These are phyloP conservation scores for Pseudocercospora pini-densiflorae DNA, from an alignment of 2,329 filamentous ascomycete genomes.

Conservation along the genomic window DNA sequence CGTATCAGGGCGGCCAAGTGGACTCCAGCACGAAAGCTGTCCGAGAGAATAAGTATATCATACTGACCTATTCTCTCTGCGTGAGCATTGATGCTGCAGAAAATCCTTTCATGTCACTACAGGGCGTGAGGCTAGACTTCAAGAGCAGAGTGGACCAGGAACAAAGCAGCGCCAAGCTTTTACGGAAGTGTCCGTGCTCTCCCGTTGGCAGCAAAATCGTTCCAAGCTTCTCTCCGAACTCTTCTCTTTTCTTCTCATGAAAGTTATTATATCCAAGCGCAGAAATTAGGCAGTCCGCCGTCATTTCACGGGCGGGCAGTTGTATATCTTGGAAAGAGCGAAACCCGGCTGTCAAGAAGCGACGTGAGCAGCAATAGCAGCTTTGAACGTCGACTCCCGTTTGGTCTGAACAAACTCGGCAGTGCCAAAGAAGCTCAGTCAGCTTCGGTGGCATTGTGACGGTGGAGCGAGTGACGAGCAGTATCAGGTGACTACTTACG, in stretches of 20 bases:
- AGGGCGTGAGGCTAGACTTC: background rate
- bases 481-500: background rate
- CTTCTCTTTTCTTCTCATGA: slow-evolving; percentile 47
- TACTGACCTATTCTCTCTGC: background rate
- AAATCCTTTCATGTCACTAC: background rate
- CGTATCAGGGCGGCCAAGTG: background rate
- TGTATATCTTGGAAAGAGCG: slow-evolving; percentile 60
- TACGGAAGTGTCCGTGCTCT: background rate
- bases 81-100: background rate
- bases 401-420: slow-evolving; percentile 16
- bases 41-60: background rate
- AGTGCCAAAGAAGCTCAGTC: background rate
- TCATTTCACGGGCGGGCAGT: slow-evolving; percentile 47
- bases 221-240: background rate
- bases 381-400: slow-evolving; percentile 39
- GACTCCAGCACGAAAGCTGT: background rate
- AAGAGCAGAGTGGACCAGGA: background rate
- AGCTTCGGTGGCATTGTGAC: background rate
- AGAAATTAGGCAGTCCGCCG: slow-evolving; percentile 41
- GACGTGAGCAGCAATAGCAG: slow-evolving; percentile 31
- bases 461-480: background rate
- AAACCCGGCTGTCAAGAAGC: slow-evolving; percentile 41
- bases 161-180: no score
- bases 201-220: background rate
- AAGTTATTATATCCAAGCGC: slow-evolving; percentile 58